phyloP scores from a whole-genome alignment of 306 rosid species.

The Luffa acutangula region DNA sequence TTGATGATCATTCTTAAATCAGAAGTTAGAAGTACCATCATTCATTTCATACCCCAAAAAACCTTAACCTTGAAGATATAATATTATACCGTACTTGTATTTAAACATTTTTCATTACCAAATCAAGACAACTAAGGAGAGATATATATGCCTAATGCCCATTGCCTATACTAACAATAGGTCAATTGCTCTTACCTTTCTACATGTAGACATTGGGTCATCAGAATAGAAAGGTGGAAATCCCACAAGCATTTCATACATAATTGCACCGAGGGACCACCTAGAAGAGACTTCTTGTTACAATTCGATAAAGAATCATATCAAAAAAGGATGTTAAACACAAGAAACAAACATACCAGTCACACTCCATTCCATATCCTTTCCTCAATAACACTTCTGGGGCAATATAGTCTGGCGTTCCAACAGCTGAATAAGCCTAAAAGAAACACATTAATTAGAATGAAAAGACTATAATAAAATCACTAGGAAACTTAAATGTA shows the following conservation, averaged over 20 bases:
- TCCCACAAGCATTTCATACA: conserved; percentile 94
- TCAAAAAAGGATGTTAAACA: neutral
- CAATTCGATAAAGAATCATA: conserved; percentile 1
- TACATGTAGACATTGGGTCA: conserved; percentile 75
- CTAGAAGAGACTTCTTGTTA: conserved; percentile 22
- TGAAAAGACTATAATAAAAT: neutral
- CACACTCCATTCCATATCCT: conserved; percentile 90
- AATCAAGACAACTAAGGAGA: neutral
- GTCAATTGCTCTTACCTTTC: conserved; percentile 45
- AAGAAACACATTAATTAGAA: conserved; percentile 14
- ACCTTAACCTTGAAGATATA: neutral
- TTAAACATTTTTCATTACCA: neutral
- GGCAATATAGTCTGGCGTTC: conserved; percentile 91
- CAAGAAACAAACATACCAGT: conserved; percentile 43
- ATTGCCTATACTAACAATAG: neutral
- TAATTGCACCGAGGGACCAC: conserved; percentile 98
- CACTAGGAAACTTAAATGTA: neutral
- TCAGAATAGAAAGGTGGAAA: conserved; percentile 84
- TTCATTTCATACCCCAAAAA: neutral
- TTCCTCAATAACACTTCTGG: conserved; percentile 72
- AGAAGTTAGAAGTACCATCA: neutral
- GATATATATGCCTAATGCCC: neutral
- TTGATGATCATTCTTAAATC: neutral
- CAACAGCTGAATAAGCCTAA: conserved; percentile 87
- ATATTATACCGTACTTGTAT: neutral